Percentiles rank a stretch among this genome's conserved stretches.
phyloP scores from a whole-genome alignment of 306 rosid genomes.

The Ziziphus jujuba region DNA sequence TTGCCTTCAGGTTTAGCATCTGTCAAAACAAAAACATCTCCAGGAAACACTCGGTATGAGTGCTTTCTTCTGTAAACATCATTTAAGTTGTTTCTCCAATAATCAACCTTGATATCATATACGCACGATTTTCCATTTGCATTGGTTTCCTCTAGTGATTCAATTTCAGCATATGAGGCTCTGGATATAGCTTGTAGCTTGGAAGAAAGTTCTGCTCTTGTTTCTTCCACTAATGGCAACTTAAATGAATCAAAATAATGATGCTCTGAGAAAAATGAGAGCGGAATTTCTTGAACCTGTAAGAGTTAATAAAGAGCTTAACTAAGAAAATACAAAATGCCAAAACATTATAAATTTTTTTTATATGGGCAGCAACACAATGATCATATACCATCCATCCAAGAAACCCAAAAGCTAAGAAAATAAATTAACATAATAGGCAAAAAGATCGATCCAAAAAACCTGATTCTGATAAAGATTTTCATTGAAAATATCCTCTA shows the following conservation, averaged over 20 bases:
- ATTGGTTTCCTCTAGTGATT: conserved; percentile 15
- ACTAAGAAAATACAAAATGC: too few species aligned
- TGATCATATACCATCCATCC: too few species aligned
- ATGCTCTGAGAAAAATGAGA: conserved; percentile 28
- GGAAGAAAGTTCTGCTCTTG: conserved; percentile 41
- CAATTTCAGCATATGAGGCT: conserved; percentile 45
- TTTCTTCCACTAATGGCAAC: conserved; percentile 59
- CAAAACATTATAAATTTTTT: too few species aligned
- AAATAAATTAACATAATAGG: too few species aligned
- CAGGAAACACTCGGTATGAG: conserved; percentile 40
- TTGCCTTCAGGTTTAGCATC: conserved; percentile 43
- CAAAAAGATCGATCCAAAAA: too few species aligned
- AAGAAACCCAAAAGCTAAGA: too few species aligned
- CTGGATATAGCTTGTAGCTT: conserved; percentile 37
- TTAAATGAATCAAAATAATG: conserved; percentile 39
- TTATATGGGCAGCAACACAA: neutral
- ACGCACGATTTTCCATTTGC: neutral
- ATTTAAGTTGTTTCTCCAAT: conserved; percentile 42
- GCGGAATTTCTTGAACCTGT: conserved; percentile 44
- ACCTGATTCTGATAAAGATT: too few species aligned
- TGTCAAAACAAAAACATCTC: conserved; percentile 51
- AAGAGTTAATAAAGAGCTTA: neutral
- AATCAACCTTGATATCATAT: conserved; percentile 32
- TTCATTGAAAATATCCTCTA: too few species aligned
- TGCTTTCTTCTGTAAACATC: conserved; percentile 32